A percentile compares a stretch with the other conserved stretches of the same genome.
These are phyloP conservation scores for Thelonectria blattea DNA, from an alignment of 2,329 filamentous ascomycete species.

Conservation along the genomic window DNA sequence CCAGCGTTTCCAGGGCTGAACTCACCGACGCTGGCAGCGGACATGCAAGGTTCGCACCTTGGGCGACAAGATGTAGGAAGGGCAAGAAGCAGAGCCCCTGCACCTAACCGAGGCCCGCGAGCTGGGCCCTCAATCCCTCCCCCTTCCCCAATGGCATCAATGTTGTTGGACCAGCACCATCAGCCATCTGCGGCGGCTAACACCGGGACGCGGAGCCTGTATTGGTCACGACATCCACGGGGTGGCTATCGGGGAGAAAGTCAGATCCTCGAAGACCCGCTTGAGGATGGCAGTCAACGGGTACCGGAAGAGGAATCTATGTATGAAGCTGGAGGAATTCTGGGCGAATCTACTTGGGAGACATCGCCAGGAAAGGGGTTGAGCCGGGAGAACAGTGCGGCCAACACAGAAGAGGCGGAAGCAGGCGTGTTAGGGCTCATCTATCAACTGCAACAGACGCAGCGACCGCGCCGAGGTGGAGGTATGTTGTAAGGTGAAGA, in stretches of 20 bases:
- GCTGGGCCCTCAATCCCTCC: constrained; percentile 51
- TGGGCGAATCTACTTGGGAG: constrained; percentile 67
- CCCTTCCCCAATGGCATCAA: constrained; percentile 72
- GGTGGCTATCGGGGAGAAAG: constrained; percentile 54
- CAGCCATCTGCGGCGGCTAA: constrained; percentile 62
- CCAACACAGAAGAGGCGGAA: constrained; percentile 53
- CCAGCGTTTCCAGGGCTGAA: constrained; percentile 76
- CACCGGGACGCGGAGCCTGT: constrained; percentile 52
- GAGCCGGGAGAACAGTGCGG: constrained; percentile 59
- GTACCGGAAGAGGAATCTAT: constrained; percentile 60
- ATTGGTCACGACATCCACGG: constrained; percentile 52
- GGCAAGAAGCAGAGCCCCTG: constrained; percentile 49
- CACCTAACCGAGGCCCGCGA: constrained; percentile 38
- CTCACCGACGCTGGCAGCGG: constrained; percentile 63
- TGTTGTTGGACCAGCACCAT: constrained; percentile 77
- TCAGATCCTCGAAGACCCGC: constrained; percentile 62
- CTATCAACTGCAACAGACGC: constrained; percentile 64
- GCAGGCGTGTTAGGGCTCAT: constrained; percentile 64
- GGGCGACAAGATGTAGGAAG: constrained; percentile 54
- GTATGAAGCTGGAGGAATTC: constrained; percentile 56
- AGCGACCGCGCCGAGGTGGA: constrained; percentile 55
- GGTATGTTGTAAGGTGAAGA: constrained; percentile 41
- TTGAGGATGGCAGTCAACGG: constrained; percentile 52
- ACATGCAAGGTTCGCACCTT: constrained; percentile 57
- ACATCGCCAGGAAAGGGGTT: constrained; percentile 58